Evolutionary conservation across 208 protist species (phyloP).

Genomic region (Entamoeba moshkovskii): DNA sequence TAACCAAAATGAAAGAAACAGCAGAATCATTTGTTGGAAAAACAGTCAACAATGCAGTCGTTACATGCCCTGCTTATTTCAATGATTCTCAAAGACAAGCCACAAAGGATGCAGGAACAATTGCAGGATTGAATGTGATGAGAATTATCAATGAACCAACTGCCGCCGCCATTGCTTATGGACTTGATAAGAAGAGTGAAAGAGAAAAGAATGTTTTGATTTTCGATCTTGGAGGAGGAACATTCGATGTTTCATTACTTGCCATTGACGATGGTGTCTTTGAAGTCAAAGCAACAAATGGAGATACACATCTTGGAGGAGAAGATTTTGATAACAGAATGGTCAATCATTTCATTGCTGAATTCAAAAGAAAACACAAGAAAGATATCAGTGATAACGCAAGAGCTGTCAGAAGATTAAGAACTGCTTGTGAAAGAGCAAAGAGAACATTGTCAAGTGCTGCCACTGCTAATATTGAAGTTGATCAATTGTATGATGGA

Average conservation of each 20-base stretch:
- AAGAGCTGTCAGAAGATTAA: neutral
- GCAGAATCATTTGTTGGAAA: slow-evolving; percentile 37
- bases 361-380: slow-evolving; percentile 35
- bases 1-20: slow-evolving; percentile 35
- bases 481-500: slow-evolving; percentile 81
- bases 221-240: slow-evolving; percentile 85
- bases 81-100: slow-evolving; percentile 74
- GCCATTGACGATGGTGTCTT: slow-evolving; percentile 69
- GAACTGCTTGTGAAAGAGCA: slow-evolving; percentile 60
- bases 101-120: slow-evolving; percentile 70
- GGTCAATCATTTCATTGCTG: slow-evolving; percentile 78
- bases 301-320: slow-evolving; percentile 9
- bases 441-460: slow-evolving; percentile 81
- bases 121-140: slow-evolving; percentile 76
- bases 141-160: slow-evolving; percentile 99
- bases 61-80: slow-evolving; percentile 75
- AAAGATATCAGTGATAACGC: neutral
- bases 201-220: slow-evolving; percentile 54
- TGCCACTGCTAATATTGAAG: slow-evolving; percentile 65
- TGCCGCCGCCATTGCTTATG: slow-evolving; percentile 91
- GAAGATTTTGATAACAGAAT: slow-evolving; percentile 40
- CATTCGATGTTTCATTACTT: slow-evolving; percentile 92
- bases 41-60: slow-evolving; percentile 22
- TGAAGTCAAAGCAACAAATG: neutral
- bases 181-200: slow-evolving; percentile 68